These are phyloP conservation scores for Cyamopsis tetragonoloba DNA, from an alignment of 306 rosid genomes.

Conservation along the genomic window DNA sequence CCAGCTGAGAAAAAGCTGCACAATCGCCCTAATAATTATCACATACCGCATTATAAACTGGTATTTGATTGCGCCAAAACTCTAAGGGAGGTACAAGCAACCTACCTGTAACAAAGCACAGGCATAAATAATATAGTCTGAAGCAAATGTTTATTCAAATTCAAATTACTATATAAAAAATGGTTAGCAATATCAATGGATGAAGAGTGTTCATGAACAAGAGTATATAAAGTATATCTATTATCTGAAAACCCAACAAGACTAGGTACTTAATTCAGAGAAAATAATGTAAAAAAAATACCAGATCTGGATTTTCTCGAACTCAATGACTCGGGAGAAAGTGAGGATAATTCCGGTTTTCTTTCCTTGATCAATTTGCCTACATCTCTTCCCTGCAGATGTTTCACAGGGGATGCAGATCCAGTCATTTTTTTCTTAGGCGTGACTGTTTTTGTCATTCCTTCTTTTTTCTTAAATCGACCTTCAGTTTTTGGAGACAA, in stretches of 20 bases:
- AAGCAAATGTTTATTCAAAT: slow-evolving; percentile 7
- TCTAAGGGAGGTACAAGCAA: slow-evolving; percentile 61
- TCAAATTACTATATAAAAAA: background rate
- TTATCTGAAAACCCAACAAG: background rate
- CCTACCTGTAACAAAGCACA: slow-evolving; percentile 53
- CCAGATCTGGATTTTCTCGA: slow-evolving; percentile 67
- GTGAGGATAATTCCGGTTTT: slow-evolving; percentile 7
- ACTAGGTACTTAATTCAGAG: background rate
- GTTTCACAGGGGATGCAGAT: slow-evolving; percentile 16
- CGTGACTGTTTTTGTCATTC: background rate
- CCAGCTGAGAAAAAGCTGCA: background rate
- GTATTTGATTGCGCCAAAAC: slow-evolving; percentile 84
- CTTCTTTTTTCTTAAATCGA: slow-evolving; percentile 11
- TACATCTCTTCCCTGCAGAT: slow-evolving; percentile 1
- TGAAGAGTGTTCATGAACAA: slow-evolving; percentile 1
- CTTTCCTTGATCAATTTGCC: background rate
- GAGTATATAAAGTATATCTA: background rate
- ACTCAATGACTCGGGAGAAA: slow-evolving; percentile 43
- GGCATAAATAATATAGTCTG: background rate
- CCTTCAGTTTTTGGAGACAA: slow-evolving; percentile 10
- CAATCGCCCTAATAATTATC: background rate
- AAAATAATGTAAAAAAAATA: slow-evolving; percentile 4
- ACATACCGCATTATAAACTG: slow-evolving; percentile 67
- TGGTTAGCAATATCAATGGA: background rate
- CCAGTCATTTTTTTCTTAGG: slow-evolving; percentile 1